A percentile compares a stretch with the other conserved stretches of the same genome.
Evolutionary conservation across 306 rosid species (phyloP).

Genomic region (Citrullus mucosospermus): DNA sequence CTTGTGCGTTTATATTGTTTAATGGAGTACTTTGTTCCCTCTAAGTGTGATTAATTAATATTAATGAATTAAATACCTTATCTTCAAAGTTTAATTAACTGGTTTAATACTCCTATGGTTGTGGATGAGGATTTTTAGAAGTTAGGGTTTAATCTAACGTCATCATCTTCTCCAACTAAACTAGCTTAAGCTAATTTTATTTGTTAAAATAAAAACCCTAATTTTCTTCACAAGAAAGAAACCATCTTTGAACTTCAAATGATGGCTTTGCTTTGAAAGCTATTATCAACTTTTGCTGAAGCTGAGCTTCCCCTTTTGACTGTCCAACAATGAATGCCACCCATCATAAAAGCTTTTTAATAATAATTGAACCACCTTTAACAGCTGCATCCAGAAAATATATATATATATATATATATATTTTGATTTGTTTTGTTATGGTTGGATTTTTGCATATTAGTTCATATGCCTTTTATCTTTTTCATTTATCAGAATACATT

Average conservation of each 20-base stretch:
- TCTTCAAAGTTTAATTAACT: neutral
- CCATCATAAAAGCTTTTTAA: neutral
- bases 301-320: neutral
- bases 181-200: neutral
- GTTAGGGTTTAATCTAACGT: neutral
- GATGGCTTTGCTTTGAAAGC: neutral
- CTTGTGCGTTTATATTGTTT: neutral
- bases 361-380: slow-evolving; percentile 4
- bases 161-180: neutral
- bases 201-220: neutral
- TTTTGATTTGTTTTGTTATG: neutral
- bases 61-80: neutral
- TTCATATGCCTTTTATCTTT: neutral
- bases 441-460: neutral
- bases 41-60: neutral
- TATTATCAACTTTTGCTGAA: neutral
- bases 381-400: neutral
- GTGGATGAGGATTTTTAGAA: neutral
- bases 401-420: neutral
- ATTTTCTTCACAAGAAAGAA: neutral
- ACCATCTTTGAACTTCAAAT: neutral
- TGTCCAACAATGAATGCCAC: slow-evolving; percentile 1
- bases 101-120: neutral
- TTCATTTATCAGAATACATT: neutral
- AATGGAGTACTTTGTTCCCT: neutral